Evolutionary conservation across 371 early-diverging fungal genomes (phyloP), one percentile per base, ranked within the genome.

Genomic region (Apophysomyces variabilis): DNA sequence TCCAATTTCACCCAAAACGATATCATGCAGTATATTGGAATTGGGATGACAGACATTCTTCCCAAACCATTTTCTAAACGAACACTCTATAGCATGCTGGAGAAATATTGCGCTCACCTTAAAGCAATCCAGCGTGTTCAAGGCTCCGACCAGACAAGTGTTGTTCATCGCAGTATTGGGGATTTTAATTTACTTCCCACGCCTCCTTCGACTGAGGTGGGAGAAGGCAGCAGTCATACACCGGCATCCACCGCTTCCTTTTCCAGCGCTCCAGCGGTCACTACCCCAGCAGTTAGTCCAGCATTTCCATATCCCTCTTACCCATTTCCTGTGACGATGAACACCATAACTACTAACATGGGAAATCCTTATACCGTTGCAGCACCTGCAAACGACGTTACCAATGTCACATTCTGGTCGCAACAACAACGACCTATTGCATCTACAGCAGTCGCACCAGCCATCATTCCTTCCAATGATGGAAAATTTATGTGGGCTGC

Each of bases 11-110:
- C 91, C 5, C 86, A 86, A 38, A 76, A 69, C 61, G 93, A 93
- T 60, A 85, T 89, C 58, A 76, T 86, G 71, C 86, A 83, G 46
- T 94, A 93, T 66, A 79, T 87, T 61, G 85, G 86, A 6, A 88
- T 85, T 62, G 93, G 93, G 6, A 94, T 94, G 93, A 89, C 89
- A 58, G 95, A 93, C 66, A 84, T 93, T 32, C 68, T 94, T 16
- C 85, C 91, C 26, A 94, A 94, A 59, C 95, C 95, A 5, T 91
- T 94, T 64, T 83, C 86, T 35, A 84, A 83, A 46, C 70, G 76
- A 32, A 77, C 82, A 8, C 66, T 89, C 9, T 76, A 85, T 18
- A 71, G 72, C 32, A 82, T 88, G 77, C 68, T 90, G 38, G 88
- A 89, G 66, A 87, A 87, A 61, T 85, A 88, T 54, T 88, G 89